phyloP scores from a whole-genome alignment of 345 rosid species.

The Pistacia atlantica region DNA sequence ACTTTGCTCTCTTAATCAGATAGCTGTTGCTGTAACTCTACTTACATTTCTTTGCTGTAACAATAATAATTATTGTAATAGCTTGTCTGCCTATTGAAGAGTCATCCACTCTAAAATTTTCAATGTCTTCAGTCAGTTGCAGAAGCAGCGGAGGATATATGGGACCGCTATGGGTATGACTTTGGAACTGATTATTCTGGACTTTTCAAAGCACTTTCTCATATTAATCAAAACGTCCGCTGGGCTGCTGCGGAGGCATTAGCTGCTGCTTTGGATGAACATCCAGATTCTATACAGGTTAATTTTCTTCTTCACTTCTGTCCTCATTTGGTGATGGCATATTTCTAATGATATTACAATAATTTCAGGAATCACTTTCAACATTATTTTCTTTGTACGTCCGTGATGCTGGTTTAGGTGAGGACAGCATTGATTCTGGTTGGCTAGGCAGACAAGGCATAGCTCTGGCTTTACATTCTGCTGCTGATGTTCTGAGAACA shows the following conservation, averaged over 20 bases:
- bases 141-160: slow-evolving; percentile 87
- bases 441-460: slow-evolving; percentile 96
- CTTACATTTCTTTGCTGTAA: neutral
- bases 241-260: slow-evolving; percentile 95
- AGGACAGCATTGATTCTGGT: slow-evolving; percentile 68
- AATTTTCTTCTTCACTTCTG: slow-evolving; percentile 15
- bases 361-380: slow-evolving; percentile 81
- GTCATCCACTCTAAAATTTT: slow-evolving; percentile 4
- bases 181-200: slow-evolving; percentile 93
- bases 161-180: slow-evolving; percentile 93
- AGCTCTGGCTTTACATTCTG: slow-evolving; percentile 86
- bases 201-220: slow-evolving; percentile 83
- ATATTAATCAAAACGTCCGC: slow-evolving; percentile 81
- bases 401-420: slow-evolving; percentile 64
- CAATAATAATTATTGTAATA: neutral
- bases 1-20: neutral
- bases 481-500: slow-evolving; percentile 88
- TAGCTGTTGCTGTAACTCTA: neutral
- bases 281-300: slow-evolving; percentile 84
- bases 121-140: slow-evolving; percentile 71
- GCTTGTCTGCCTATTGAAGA: neutral
- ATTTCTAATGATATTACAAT: slow-evolving; percentile 27
- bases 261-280: slow-evolving; percentile 96
- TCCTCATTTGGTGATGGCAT: slow-evolving; percentile 18
- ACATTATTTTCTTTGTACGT: slow-evolving; percentile 86